Base-by-base conservation (phyloP, 768 basidiomycete genomes). In the Paxillus rubicundulus region DNA sequence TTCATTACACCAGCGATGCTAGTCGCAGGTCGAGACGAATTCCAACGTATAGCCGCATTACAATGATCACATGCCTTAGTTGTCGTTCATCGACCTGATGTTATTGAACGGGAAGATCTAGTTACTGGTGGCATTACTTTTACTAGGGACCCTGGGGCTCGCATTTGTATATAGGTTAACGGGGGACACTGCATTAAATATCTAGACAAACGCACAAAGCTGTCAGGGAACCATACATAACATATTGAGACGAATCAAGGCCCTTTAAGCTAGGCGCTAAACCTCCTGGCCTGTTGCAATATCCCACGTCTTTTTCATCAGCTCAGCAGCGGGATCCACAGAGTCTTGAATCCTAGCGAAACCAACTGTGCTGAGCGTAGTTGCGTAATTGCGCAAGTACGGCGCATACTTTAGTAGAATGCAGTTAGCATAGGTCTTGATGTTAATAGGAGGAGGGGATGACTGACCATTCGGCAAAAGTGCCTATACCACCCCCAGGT, bases 401-500 rank as follows among this genome's bases (percentile, higher is more conserved):
- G 89, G 86, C 4, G 89, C 81, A 58, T 91, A 92, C 90, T 92
- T 55, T 16, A 30, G 47, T 16, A 30, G 47, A 4, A 16, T 5
- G 27, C 9, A 42, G 52, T 58, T 4, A 58, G 55, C 30, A 7
- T 6, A 1, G 1, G 24, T 14, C 48, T 24, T 10, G 48, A 37
- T 24, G 36, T n/a, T 38, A 9, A 41, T 16, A 8, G 41, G 5
- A 20, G 30, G 30, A 49, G 20, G 36, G 21, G 36, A 12, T 73
- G 41, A 60, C 89, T 57, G 49, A 93, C 92, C 67, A 72, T 77
- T 61, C 91, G 77, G 68, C 88, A 89, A 73, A 92, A 94, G 60
- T 96, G 90, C 54, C 88, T 76, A 60, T 89, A 94, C 92, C 92
- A 95, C 2, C 88, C 85, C 87, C 89, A 92, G 0, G 86, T 89